These are phyloP conservation scores for Medicago lupulina DNA, from an alignment of 306 rosid species.

Conservation along the genomic window DNA sequence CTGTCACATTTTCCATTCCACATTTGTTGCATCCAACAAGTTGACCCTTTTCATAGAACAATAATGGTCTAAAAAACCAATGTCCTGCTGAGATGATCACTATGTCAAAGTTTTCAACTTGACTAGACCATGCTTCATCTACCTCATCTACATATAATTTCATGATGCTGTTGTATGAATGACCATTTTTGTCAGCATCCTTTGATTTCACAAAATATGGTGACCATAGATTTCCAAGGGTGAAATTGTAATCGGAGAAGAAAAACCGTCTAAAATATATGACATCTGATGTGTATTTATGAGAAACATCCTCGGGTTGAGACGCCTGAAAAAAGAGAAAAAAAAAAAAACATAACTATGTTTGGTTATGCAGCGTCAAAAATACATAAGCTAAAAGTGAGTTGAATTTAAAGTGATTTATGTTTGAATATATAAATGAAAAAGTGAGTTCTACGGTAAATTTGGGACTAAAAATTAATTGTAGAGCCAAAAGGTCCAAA, in stretches of 20 bases:
- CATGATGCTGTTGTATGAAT: constrained; percentile 57
- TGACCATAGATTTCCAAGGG: constrained; percentile 76
- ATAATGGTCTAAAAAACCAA: constrained; percentile 80
- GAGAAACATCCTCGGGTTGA: constrained; percentile 66
- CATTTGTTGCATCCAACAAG: constrained; percentile 72
- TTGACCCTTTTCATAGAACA: constrained; percentile 58
- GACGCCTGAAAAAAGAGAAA: constrained; percentile 55
- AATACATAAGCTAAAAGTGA: not conserved
- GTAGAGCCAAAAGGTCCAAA: not conserved
- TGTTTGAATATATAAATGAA: not conserved
- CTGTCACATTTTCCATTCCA: constrained; percentile 49
- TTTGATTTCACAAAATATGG: constrained; percentile 67
- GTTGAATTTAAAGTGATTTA: not conserved
- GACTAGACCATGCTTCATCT: constrained; percentile 61
- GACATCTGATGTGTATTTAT: constrained; percentile 39
- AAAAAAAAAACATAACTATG: constrained; percentile 4
- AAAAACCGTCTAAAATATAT: constrained; percentile 58
- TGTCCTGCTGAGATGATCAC: constrained; percentile 87
- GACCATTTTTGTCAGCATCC: constrained; percentile 57
- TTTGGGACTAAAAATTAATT: not conserved
- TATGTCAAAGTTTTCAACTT: constrained; percentile 65
- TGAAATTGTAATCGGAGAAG: constrained; percentile 70
- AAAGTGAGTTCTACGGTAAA: not conserved
- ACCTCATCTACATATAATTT: constrained; percentile 70
- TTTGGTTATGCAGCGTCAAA: not conserved